A percentile compares a stretch with the other conserved stretches of the same genome.
phyloP scores from a whole-genome alignment of 2,329 filamentous ascomycete genomes.

The Colletotrichum zoysiae region DNA sequence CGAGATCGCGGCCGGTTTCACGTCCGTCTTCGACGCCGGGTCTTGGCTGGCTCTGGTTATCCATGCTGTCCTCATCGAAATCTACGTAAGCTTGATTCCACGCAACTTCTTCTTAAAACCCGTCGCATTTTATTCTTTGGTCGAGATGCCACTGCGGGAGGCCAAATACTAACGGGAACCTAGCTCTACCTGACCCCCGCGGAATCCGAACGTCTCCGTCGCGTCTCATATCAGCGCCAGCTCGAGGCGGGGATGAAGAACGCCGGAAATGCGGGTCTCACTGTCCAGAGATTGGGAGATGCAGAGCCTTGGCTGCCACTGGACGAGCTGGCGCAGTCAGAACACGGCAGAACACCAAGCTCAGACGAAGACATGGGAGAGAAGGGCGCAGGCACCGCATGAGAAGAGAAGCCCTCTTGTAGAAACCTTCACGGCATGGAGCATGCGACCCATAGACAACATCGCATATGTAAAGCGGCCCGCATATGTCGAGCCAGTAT shows the following conservation, averaged over 20 bases:
- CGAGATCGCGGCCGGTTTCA: constrained; percentile 56
- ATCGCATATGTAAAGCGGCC: constrained; percentile 77
- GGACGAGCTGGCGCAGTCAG: constrained; percentile 6
- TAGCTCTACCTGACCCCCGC: constrained; percentile 63
- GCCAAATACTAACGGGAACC: not conserved
- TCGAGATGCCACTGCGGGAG: not conserved
- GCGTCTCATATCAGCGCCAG: constrained; percentile 65
- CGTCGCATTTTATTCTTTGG: constrained; percentile 40
- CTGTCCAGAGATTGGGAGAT: constrained; percentile 56
- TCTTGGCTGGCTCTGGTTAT: constrained; percentile 54
- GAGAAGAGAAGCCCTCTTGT: not conserved
- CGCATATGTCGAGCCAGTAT: constrained; percentile 89
- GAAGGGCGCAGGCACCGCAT: constrained; percentile 15
- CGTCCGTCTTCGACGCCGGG: constrained; percentile 62
- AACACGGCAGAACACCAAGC: constrained; percentile 22
- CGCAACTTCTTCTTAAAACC: not conserved
- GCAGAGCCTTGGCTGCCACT: constrained; percentile 44
- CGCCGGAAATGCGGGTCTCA: constrained; percentile 59
- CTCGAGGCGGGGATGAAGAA: constrained; percentile 62
- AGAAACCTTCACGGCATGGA: not conserved
- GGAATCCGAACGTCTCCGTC: constrained; percentile 63
- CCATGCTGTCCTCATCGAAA: constrained; percentile 40
- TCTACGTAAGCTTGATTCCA: constrained; percentile 46
- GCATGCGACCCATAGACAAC: not conserved
- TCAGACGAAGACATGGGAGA: constrained; percentile 14